Conservation (phyloP, 441 rosid genomes). For the Syzygium syzygioides region DNA sequence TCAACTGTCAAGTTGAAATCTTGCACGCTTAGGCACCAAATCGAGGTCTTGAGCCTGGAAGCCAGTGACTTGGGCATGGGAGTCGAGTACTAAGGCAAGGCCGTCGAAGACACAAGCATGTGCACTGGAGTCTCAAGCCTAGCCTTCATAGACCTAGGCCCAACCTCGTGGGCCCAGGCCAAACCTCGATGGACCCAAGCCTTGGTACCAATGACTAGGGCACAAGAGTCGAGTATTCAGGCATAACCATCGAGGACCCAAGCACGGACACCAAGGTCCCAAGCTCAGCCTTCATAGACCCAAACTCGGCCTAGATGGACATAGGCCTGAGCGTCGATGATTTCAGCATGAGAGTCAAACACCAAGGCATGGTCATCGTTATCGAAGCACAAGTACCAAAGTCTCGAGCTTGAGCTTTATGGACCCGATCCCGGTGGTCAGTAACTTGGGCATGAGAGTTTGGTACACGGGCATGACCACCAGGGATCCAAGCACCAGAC, state of each 20-base stretch:
- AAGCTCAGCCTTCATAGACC: neutral
- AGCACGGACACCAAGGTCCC: accelerated
- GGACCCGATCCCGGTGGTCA: accelerated
- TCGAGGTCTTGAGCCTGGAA: accelerated
- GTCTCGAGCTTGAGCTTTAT: neutral
- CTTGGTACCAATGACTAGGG: neutral
- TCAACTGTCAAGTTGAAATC: neutral
- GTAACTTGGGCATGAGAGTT: neutral
- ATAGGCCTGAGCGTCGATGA: neutral
- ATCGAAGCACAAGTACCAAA: neutral
- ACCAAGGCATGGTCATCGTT: neutral
- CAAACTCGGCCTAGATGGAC: neutral
- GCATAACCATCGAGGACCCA: neutral
- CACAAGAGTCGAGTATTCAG: accelerated
- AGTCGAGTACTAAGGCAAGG: neutral
- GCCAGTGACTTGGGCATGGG: neutral
- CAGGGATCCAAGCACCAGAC: accelerated
- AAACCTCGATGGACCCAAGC: neutral
- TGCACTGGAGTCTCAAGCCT: accelerated
- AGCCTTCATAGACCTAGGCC: neutral
- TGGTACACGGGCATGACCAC: neutral
- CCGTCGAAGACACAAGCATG: neutral
- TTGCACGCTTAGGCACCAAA: neutral
- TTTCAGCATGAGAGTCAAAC: accelerated
- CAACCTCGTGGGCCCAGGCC: accelerated